Evolutionary conservation across 2,329 filamentous ascomycete species (phyloP).

Genomic region (Leptodontidium sp.): DNA sequence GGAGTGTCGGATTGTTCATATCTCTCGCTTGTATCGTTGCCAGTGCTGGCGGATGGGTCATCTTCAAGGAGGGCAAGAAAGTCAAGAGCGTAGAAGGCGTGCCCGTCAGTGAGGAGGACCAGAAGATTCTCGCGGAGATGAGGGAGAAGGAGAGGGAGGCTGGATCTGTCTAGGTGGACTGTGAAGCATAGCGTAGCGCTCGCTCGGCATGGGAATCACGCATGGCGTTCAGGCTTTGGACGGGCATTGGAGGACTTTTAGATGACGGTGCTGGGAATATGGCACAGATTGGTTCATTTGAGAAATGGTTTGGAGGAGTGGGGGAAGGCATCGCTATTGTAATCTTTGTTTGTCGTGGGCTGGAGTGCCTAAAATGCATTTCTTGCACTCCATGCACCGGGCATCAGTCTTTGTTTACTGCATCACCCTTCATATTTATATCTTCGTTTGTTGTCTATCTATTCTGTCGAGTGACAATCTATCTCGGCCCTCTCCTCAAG

Average conservation of each 20-base stretch:
- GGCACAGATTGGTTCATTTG: neutral
- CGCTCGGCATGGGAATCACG: neutral
- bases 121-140: conserved; percentile 45
- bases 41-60: conserved; percentile 33
- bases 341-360: neutral
- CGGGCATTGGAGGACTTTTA: neutral
- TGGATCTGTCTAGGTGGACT: conserved; percentile 13
- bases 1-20: conserved; percentile 34
- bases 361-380: neutral
- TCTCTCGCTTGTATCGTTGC: conserved; percentile 36
- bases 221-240: neutral
- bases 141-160: conserved; percentile 30
- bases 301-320: neutral
- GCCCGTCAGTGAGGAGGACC: conserved; percentile 36
- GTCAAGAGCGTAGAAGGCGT: conserved; percentile 39
- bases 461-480: too few relatives aligned
- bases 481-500: too few relatives aligned
- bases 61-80: conserved; percentile 38
- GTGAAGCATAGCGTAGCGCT: neutral
- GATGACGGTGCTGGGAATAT: neutral
- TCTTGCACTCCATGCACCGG: neutral
- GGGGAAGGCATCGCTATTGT: neutral
- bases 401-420: too few relatives aligned
- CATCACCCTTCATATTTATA: too few relatives aligned
- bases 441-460: too few relatives aligned